Evolutionary conservation across 176 grass and related monocot species (phyloP).

Genomic region (barley (Hordeum vulgare)): DNA sequence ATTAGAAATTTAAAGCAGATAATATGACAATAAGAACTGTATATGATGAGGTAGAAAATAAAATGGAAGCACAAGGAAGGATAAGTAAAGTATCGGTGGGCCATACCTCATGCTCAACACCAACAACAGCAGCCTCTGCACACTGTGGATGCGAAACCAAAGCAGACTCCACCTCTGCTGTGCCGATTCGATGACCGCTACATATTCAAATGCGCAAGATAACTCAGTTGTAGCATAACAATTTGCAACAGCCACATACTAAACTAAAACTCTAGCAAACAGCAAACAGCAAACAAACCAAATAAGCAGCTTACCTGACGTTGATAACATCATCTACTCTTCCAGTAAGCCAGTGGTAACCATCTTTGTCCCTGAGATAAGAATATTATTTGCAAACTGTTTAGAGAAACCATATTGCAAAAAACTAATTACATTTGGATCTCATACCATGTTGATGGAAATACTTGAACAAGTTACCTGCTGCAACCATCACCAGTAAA

Average conservation of each 20-base stretch:
- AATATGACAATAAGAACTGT: not conserved
- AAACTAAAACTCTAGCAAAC: not conserved
- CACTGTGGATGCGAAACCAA: slow-evolving; percentile 83
- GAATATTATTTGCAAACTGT: not conserved
- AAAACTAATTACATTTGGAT: not conserved
- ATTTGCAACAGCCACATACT: not conserved
- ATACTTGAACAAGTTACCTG: slow-evolving; percentile 29
- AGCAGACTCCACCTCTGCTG: slow-evolving; percentile 90
- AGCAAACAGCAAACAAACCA: not conserved
- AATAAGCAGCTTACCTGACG: slow-evolving; percentile 49
- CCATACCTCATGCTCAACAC: slow-evolving; percentile 94
- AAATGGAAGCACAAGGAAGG: not conserved
- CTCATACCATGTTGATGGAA: slow-evolving; percentile 2
- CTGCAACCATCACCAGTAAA: slow-evolving; percentile 85
- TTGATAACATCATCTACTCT: slow-evolving; percentile 96
- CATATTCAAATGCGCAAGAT: slow-evolving; percentile 22
- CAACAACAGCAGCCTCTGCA: slow-evolving; percentile 91
- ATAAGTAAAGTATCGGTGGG: not conserved
- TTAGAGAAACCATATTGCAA: not conserved
- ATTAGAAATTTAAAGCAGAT: slow-evolving; percentile 21
- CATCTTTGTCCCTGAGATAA: slow-evolving; percentile 76
- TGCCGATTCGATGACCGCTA: slow-evolving; percentile 94
- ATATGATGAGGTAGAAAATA: not conserved
- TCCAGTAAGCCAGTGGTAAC: slow-evolving; percentile 84
- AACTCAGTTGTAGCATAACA: slow-evolving; percentile 10